These are phyloP conservation scores for Aspergillus sergii DNA, from an alignment of 2,329 filamentous ascomycete species.

Conservation along the genomic window DNA sequence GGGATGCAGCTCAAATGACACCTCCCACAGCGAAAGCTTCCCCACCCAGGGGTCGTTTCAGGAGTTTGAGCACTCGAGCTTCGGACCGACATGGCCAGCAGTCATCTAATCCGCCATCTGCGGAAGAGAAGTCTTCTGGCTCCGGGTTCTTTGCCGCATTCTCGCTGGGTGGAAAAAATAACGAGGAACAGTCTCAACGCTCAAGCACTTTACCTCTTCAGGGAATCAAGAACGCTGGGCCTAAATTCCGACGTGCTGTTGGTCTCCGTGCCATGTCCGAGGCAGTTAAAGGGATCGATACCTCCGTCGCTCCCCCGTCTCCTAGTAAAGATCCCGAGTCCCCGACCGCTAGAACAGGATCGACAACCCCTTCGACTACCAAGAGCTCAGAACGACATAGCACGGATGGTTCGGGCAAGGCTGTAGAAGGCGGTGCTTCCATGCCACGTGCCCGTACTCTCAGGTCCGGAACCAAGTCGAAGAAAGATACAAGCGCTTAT, in stretches of 20 bases:
- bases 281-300: conserved; percentile 56
- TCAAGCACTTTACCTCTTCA: conserved; percentile 52
- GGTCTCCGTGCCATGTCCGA: conserved; percentile 88
- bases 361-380: conserved; percentile 65
- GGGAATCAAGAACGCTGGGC: conserved; percentile 60
- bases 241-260: conserved; percentile 60
- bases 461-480: conserved; percentile 64
- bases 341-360: conserved; percentile 76
- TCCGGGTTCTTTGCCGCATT: conserved; percentile 47
- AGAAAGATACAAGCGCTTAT: conserved; percentile 95
- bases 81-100: conserved; percentile 44
- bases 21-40: conserved; percentile 65
- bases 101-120: conserved; percentile 57
- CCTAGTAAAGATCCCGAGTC: conserved; percentile 56
- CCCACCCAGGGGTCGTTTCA: conserved; percentile 53
- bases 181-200: conserved; percentile 54
- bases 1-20: conserved; percentile 54
- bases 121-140: conserved; percentile 53
- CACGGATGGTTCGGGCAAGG: conserved; percentile 59
- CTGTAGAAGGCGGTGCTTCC: conserved; percentile 51
- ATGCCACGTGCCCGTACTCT: conserved; percentile 55
- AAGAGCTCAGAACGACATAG: conserved; percentile 81
- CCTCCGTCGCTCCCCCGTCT: conserved; percentile 45
- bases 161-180: conserved; percentile 49
- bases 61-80: conserved; percentile 63